Base-by-base conservation (phyloP, 169 alveolate genomes). In the Plasmodium inui region DNA sequence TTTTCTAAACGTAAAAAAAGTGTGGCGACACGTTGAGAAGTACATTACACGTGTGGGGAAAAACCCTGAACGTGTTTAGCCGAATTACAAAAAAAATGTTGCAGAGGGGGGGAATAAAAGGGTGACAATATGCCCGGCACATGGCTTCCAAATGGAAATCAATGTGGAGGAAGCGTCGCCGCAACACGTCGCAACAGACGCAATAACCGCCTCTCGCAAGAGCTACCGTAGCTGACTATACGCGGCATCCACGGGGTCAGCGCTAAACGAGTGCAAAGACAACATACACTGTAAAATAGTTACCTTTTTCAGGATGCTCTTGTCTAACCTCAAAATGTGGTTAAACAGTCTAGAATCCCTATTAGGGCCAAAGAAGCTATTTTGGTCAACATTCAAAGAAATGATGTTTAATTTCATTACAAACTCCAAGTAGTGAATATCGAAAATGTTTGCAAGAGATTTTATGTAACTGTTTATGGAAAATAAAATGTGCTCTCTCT, bases 311-410 rank as follows among this genome's bases (percentile, higher is more conserved):
- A 91, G 61, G 76, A 91, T 72, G 57, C 57, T 80, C 74, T 91
- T 91, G 74, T 91, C 92, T 61, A 91, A 71, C 84, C 95, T 91
- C 32, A 91, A 46, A 22, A 91, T 57, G 57, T 82, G 85, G 61
- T 91, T 91, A 82, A 80, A 91, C 34, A 91, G 50, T 44, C 76
- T 26, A 6, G 84, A 91, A 39, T 91, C 50, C 76, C 83, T 91
- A 70, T 82, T 28, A 3, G 95, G 95, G 34, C 95, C 92, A 82
- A 91, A 91, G 55, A 91, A 91, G 55, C 84, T 82, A 71, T 80
- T 81, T 5, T 80, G 85, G 39, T 91, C 90, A 1, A 50, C 76
- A 82, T 91, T 91, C 83, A 91, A 80, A 55, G 95, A 91, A 71
- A 91, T 82, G 50, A 91, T 72, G 55, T 91, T 91, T 91, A 91